Conservation (phyloP, 2,329 filamentous ascomycete genomes). For the Penicillium sp. region DNA sequence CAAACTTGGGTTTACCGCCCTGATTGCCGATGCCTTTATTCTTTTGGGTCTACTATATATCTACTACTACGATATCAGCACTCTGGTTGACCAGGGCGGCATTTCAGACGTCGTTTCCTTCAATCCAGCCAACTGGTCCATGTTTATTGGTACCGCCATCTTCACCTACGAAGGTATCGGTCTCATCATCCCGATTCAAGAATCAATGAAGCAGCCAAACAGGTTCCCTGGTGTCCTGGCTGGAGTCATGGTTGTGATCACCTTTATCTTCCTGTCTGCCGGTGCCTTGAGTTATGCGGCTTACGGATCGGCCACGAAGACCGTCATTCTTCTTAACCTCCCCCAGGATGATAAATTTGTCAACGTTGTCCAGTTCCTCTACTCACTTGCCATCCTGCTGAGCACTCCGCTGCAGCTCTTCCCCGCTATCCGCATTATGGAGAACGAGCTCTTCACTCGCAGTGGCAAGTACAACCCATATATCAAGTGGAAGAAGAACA, state of each 20-base stretch:
- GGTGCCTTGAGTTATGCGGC: constrained; percentile 94
- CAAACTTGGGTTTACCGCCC: constrained; percentile 91
- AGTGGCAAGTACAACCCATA: constrained; percentile 97
- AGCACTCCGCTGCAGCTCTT: constrained; percentile 96
- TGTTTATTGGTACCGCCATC: constrained; percentile 98
- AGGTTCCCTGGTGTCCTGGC: constrained; percentile 89
- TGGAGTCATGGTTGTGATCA: constrained; percentile 92
- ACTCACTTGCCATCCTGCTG: constrained; percentile 94
- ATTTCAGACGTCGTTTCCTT: constrained; percentile 85
- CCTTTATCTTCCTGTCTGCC: constrained; percentile 83
- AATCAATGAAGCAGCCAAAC: constrained; percentile 86
- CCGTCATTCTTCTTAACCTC: constrained; percentile 92
- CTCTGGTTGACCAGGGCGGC: constrained; percentile 70
- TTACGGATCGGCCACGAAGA: constrained; percentile 92
- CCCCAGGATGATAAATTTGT: constrained; percentile 94
- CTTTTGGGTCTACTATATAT: constrained; percentile 87
- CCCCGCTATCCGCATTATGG: constrained; percentile 93
- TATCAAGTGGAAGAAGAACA: constrained; percentile 99
- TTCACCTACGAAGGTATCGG: constrained; percentile 99
- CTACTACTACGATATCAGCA: constrained; percentile 91
- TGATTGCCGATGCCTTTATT: constrained; percentile 93
- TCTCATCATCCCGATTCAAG: constrained; percentile 95
- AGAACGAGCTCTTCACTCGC: constrained; percentile 88
- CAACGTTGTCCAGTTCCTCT: constrained; percentile 93
- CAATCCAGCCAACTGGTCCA: constrained; percentile 88